These are phyloP conservation scores for Magnolia sinica DNA, from an alignment of 164 flowering plant genomes.

Conservation along the genomic window DNA sequence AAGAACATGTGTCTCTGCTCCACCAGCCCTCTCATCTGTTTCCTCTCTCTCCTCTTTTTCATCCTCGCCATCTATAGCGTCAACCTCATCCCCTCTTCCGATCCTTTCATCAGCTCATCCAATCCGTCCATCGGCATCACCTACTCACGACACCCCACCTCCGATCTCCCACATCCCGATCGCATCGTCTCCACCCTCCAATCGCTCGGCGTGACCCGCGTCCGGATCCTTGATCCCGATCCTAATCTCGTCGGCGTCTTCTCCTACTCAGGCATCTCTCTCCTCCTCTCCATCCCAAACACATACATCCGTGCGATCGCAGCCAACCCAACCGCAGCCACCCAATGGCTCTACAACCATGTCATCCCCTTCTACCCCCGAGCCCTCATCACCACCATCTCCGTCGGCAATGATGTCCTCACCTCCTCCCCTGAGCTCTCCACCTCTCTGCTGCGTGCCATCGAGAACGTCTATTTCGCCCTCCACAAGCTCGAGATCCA, in stretches of 20 bases:
- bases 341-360: constrained; percentile 51
- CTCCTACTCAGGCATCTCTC: constrained; percentile 56
- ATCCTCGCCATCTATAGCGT: neutral
- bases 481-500: constrained; percentile 55
- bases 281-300: constrained; percentile 68
- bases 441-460: constrained; percentile 49
- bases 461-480: constrained; percentile 42
- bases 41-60: neutral
- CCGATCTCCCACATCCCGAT: neutral
- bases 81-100: neutral
- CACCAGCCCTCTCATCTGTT: neutral
- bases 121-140: neutral
- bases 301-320: constrained; percentile 47
- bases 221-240: constrained; percentile 44
- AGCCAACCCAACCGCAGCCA: constrained; percentile 55
- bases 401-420: constrained; percentile 55
- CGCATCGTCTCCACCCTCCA: constrained; percentile 26
- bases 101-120: neutral
- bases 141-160: neutral
- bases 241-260: constrained; percentile 55
- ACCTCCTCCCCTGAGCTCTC: constrained; percentile 27
- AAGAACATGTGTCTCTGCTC: neutral
- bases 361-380: constrained; percentile 77
- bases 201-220: constrained; percentile 30
- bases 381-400: constrained; percentile 51